Evolutionary conservation across 2,329 filamentous ascomycete species (phyloP), one percentile per base, ranked within the genome.

Genomic region (Hypocrella siamensis): DNA sequence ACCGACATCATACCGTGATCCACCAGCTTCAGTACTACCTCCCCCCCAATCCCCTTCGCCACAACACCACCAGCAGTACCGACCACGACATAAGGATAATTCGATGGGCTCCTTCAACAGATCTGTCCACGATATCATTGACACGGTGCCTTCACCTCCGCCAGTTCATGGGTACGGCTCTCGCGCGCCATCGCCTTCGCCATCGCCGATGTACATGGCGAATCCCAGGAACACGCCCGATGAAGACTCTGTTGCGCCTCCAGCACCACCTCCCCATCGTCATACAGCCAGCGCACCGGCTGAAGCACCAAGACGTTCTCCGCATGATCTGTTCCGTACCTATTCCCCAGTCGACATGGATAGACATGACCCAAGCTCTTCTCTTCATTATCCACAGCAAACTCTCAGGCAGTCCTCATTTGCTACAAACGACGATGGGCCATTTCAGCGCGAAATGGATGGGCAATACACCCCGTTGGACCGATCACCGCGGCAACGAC

Each of bases 201-300:
- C 41, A 2, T 36, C 40, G 2, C 31, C 46, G 17, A 40, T 35
- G 26, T 44, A 44, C 26, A 35, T 38, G 18, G 42, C 41, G 5
- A 46, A 45, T 32, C 45, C 42, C 18, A 36, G 39, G 22, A 38
- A 35, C 12, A 42, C 39, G 11, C 36, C 48, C 35, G 46, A 56
- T 15, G 52, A 62, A 28, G 66, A 69, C 26, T 73, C 71, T 15
- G 79, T 79, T 7, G 82, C 84, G 14, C 84, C 85, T 6, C 84
- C 85, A 2, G 76, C 84, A 3, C 85, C 86, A 0, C 79, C 79
- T 7, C 84, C 86, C 6, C 86, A 92, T 40, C 77, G 85, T 6
- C 83, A 85, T 53, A 66, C 60, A 15, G 45, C 40, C 46, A 54
- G 32, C 40, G 48, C 39, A 19, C 35, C 39, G 8, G 28, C 35